phyloP scores from a whole-genome alignment of 2,329 filamentous ascomycete species.

The Xylaria sp. region DNA sequence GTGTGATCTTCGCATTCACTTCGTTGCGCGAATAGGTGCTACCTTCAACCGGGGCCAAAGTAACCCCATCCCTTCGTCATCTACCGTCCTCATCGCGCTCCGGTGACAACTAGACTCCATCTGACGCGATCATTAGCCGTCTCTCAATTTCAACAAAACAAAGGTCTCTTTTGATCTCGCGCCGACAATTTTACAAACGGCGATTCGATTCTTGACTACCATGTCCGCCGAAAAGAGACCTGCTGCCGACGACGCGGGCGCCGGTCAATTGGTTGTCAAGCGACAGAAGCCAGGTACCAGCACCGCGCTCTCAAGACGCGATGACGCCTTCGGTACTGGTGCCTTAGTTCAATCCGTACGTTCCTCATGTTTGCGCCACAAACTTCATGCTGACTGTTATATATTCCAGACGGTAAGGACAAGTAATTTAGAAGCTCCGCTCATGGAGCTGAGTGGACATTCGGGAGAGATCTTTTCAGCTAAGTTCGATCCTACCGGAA shows the following conservation, averaged over 20 bases:
- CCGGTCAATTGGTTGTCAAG: slow-evolving; percentile 86
- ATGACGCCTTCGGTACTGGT: slow-evolving; percentile 56
- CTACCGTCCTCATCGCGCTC: neutral
- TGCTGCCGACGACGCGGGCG: slow-evolving; percentile 83
- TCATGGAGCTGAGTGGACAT: slow-evolving; percentile 90
- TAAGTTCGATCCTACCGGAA: slow-evolving; percentile 88
- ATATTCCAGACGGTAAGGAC: slow-evolving; percentile 75
- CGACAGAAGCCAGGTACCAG: slow-evolving; percentile 76
- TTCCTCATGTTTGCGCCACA: slow-evolving; percentile 19
- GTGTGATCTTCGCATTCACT: neutral
- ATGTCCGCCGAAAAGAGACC: slow-evolving; percentile 96
- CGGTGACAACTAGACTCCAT: neutral
- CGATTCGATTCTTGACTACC: slow-evolving; percentile 15
- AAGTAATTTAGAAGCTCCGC: slow-evolving; percentile 85
- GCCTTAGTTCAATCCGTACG: slow-evolving; percentile 65
- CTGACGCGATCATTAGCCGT: neutral
- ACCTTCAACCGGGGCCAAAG: no score
- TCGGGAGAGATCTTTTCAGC: slow-evolving; percentile 90
- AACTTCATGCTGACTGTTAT: slow-evolving; percentile 8
- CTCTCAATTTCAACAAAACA: neutral
- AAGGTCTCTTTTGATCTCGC: slow-evolving; percentile 8
- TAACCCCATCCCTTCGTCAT: no score
- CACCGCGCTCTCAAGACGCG: slow-evolving; percentile 62
- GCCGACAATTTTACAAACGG: neutral
- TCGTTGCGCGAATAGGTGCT: neutral